phyloP scores from a whole-genome alignment of 2,329 filamentous ascomycete genomes.

The Capronia americana region DNA sequence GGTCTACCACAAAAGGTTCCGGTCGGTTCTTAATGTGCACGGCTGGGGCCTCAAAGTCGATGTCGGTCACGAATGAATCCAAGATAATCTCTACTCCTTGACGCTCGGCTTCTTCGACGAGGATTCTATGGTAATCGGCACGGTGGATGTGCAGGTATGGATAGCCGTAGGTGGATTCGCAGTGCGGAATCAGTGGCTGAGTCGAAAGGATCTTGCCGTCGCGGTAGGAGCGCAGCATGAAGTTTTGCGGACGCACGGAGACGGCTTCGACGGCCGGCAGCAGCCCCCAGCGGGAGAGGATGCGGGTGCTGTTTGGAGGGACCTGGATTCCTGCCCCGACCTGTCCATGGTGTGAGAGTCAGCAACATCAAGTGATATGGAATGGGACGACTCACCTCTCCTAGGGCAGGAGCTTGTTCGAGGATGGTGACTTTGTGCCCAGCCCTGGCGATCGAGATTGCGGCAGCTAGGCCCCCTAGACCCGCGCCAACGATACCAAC shows the following conservation, averaged over 20 bases:
- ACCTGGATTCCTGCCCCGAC: slow-evolving; percentile 47
- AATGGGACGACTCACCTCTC: slow-evolving; percentile 40
- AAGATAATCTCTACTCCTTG: slow-evolving; percentile 49
- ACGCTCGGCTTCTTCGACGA: slow-evolving; percentile 49
- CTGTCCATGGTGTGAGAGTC: slow-evolving; percentile 26
- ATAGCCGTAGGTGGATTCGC: slow-evolving; percentile 42
- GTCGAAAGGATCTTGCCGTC: slow-evolving; percentile 50
- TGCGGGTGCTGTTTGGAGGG: slow-evolving; percentile 44
- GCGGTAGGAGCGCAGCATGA: slow-evolving; percentile 44
- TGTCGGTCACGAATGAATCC: slow-evolving; percentile 38
- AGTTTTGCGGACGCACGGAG: slow-evolving; percentile 43
- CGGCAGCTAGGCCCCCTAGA: slow-evolving; percentile 52
- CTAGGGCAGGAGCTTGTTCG: slow-evolving; percentile 49
- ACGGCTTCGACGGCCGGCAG: slow-evolving; percentile 40
- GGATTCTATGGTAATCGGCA: slow-evolving; percentile 55
- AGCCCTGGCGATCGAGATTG: slow-evolving; percentile 46
- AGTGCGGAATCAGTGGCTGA: slow-evolving; percentile 37
- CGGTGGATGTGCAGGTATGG: slow-evolving; percentile 60
- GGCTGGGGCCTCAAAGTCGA: slow-evolving; percentile 41
- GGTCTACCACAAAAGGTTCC: slow-evolving; percentile 47
- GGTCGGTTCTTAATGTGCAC: slow-evolving; percentile 46
- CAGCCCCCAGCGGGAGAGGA: slow-evolving; percentile 43
- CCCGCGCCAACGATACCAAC: slow-evolving; percentile 51
- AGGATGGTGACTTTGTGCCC: slow-evolving; percentile 51
- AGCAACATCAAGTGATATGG: neutral